Base-by-base conservation (phyloP, 2,329 filamentous ascomycete species). In the Alternaria ventricosa region DNA sequence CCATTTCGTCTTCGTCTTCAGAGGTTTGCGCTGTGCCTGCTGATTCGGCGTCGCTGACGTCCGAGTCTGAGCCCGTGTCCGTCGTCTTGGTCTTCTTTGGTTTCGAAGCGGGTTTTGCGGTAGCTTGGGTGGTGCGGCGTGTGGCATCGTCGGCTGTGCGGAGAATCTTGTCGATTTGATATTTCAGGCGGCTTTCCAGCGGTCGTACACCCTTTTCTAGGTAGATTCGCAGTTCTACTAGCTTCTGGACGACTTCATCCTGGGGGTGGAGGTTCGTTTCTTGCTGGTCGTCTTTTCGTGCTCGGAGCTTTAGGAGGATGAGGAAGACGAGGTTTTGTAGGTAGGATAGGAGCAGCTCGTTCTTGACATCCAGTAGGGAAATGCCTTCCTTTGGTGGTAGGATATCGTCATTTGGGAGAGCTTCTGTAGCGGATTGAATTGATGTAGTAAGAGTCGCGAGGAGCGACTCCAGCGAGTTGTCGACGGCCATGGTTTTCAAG, bases 301-400 rank as follows among this genome's bases (percentile, higher is more conserved):
- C 82, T 70, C 71, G 89, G 20, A 98, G 81, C 75, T 96, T 95
- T 41, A 96, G 81, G 2, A 97, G 84, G 47, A 97, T 91, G 44
- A 97, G 84, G 71, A 97, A 97, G 47, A 96, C 92, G 5, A 98
- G 88, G 74, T 97, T 96, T 75, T 99, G 95, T 0, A 99, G 86
- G 81, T 99, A 99, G 5, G 95, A 95, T 43, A 99, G 89, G 18
- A 99, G 89, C n/a, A 99, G 87, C 78, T 99, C 96, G 81, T 96
- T 98, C 83, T 99, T 99, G 68, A 93, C 89, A 77, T 98, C 94
- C 74, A 99, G 90, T 1, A 99, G 88, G 0, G 96, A 97, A 62
- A 99, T 96, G 76, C 96, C 95, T 73, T 97, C 89, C 68, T 90
- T 86, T 1, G 92, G 90, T n/a, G 92, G 88, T 53, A 91, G 83